Conservation (phyloP, 257 asterid genomes). For the Schizonepeta tenuifolia region DNA sequence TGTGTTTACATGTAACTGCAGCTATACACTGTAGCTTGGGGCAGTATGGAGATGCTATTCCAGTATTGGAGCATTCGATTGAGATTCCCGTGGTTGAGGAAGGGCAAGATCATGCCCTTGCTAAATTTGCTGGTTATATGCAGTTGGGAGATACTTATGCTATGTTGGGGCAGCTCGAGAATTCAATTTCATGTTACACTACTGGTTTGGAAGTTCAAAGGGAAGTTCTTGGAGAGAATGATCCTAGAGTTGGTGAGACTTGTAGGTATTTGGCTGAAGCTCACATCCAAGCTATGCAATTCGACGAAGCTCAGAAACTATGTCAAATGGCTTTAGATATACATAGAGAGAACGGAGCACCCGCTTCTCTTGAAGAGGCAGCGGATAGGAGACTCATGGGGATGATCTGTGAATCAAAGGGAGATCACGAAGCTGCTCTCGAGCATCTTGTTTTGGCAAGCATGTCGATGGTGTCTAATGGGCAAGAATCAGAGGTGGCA, state of each 20-base stretch:
- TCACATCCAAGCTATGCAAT: constrained; percentile 85
- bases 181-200: constrained; percentile 63
- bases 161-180: constrained; percentile 87
- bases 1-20: constrained; percentile 90
- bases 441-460: constrained; percentile 96
- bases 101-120: constrained; percentile 91
- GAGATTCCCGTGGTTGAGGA: constrained; percentile 74
- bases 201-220: constrained; percentile 82
- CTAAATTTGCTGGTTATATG: constrained; percentile 94
- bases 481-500: constrained; percentile 88
- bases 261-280: constrained; percentile 93
- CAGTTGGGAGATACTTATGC: constrained; percentile 91
- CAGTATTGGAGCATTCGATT: constrained; percentile 67
- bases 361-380: constrained; percentile 87
- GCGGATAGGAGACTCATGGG: constrained; percentile 95
- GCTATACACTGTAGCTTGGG: constrained; percentile 83
- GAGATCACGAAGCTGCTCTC: constrained; percentile 86
- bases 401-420: constrained; percentile 79
- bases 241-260: constrained; percentile 87
- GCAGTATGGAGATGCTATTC: constrained; percentile 78
- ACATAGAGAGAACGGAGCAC: constrained; percentile 64
- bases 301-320: constrained; percentile 82
- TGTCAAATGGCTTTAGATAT: constrained; percentile 88
- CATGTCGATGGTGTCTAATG: constrained; percentile 91
- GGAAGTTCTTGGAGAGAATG: constrained; percentile 69